These are phyloP conservation scores for Xylaria nigripes DNA, from an alignment of 495 filamentous ascomycete genomes.

Conservation along the genomic window DNA sequence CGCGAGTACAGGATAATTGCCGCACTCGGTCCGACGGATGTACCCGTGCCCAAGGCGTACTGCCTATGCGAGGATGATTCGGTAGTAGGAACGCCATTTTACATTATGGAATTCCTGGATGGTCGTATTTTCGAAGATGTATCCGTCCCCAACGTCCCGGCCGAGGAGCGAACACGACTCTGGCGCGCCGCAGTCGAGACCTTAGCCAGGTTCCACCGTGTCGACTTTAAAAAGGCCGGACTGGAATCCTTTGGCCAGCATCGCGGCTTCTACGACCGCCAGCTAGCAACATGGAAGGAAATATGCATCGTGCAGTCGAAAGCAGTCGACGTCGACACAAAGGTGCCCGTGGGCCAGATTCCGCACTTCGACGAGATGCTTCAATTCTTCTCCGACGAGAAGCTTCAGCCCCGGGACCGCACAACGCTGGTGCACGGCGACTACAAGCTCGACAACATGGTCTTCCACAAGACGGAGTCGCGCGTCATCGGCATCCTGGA, in stretches of 20 bases:
- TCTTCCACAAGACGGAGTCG: slow-evolving; percentile 85
- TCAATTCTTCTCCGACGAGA: slow-evolving; percentile 60
- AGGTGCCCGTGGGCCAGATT: slow-evolving; percentile 67
- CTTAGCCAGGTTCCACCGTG: slow-evolving; percentile 76
- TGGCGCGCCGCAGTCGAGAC: slow-evolving; percentile 81
- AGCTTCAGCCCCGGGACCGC: slow-evolving; percentile 66
- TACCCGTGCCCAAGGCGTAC: slow-evolving; percentile 78
- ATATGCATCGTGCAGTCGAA: slow-evolving; percentile 72
- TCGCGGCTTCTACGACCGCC: slow-evolving; percentile 75
- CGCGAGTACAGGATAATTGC: slow-evolving; percentile 87
- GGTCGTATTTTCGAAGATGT: slow-evolving; percentile 89
- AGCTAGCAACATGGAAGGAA: slow-evolving; percentile 70
- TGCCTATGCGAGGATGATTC: slow-evolving; percentile 73
- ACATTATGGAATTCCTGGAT: slow-evolving; percentile 91
- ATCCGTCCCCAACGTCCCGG: slow-evolving; percentile 62
- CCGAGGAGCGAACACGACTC: slow-evolving; percentile 63
- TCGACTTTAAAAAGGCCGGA: slow-evolving; percentile 56
- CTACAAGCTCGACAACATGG: slow-evolving; percentile 96
- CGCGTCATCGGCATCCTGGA: slow-evolving; percentile 88
- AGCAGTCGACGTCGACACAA: slow-evolving; percentile 65
- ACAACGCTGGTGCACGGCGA: slow-evolving; percentile 84
- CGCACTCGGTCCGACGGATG: slow-evolving; percentile 68
- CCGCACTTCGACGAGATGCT: slow-evolving; percentile 76
- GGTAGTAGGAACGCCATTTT: slow-evolving; percentile 86
- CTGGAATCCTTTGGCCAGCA: slow-evolving; percentile 65